Percentiles rank a stretch among this genome's conserved stretches.
Evolutionary conservation across 2,329 filamentous ascomycete genomes (phyloP).

Genomic region (Pyrenophora tritici-repentis): DNA sequence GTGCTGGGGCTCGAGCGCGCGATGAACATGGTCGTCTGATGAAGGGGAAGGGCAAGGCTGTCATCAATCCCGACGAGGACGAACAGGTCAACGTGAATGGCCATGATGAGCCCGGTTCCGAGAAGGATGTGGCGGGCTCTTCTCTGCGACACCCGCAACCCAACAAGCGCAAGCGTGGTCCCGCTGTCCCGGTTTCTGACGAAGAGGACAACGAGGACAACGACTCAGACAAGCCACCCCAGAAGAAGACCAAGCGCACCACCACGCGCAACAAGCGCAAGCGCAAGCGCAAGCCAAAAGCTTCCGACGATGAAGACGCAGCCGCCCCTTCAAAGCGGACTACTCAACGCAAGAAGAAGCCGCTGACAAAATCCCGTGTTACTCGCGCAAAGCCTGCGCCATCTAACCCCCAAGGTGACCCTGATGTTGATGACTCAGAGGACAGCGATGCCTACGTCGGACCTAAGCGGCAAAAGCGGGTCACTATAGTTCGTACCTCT

Average conservation of each 20-base stretch:
- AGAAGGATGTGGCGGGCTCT: neutral
- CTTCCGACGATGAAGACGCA: neutral
- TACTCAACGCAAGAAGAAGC: slow-evolving; percentile 1
- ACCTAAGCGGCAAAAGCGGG: slow-evolving; percentile 5
- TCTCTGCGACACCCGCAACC: neutral
- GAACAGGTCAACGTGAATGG: neutral
- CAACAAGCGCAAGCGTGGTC: neutral
- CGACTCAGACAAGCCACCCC: no score
- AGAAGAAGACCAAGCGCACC: neutral
- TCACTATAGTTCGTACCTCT: slow-evolving; percentile 2
- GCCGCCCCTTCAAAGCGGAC: neutral
- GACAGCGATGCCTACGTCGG: slow-evolving; percentile 12
- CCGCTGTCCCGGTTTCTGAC: neutral
- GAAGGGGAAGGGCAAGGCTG: neutral
- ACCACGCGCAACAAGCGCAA: neutral
- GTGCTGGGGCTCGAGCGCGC: neutral
- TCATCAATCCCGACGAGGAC: neutral
- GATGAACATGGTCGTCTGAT: slow-evolving; percentile 4
- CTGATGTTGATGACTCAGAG: slow-evolving; percentile 6
- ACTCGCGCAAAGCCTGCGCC: neutral
- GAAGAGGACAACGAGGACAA: neutral
- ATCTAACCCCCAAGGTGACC: neutral
- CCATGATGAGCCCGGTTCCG: neutral
- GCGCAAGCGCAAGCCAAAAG: neutral
- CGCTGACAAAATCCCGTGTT: neutral